Percentiles rank a stretch among this genome's conserved stretches.
Conservation (phyloP, 768 basidiomycete species). For the Naganishia kalamii region DNA sequence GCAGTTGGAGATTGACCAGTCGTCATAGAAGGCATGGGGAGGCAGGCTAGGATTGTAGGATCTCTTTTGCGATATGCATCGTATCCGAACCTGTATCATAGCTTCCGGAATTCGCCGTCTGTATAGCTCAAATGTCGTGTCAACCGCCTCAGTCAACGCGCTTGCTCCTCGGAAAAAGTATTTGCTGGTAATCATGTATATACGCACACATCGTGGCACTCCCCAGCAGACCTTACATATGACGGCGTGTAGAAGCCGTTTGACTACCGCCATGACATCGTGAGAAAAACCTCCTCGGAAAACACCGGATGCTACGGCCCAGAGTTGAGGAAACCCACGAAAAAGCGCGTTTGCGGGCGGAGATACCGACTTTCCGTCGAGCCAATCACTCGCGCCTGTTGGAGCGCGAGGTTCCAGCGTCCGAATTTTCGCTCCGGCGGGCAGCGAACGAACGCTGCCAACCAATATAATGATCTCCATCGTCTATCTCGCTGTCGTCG, state of each 20-base stretch:
- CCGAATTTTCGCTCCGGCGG: constrained; percentile 10
- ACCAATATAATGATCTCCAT: constrained; percentile 12
- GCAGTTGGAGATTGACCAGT: constrained; percentile 30
- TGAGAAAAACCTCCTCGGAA: constrained; percentile 7
- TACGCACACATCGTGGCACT: too few relatives aligned
- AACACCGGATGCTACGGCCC: neutral
- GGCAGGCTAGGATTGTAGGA: neutral
- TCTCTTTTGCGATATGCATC: neutral
- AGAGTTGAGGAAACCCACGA: neutral
- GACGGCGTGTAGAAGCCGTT: neutral
- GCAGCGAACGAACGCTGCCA: neutral
- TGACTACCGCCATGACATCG: constrained; percentile 8
- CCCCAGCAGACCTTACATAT: neutral
- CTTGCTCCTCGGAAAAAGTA: too few relatives aligned
- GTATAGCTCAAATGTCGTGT: too few relatives aligned
- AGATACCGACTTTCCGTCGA: neutral
- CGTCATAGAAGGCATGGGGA: neutral
- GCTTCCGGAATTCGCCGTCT: too few relatives aligned
- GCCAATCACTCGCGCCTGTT: constrained; percentile 12
- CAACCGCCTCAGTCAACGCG: too few relatives aligned
- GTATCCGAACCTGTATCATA: neutral
- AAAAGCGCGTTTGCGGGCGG: constrained; percentile 11
- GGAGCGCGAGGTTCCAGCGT: neutral
- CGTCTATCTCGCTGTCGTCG: neutral
- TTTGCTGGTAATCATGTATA: too few relatives aligned